Percentiles rank a stretch among this genome's conserved stretches.
phyloP scores from a whole-genome alignment of 495 filamentous ascomycete genomes.

The Penicillium pulvis region DNA sequence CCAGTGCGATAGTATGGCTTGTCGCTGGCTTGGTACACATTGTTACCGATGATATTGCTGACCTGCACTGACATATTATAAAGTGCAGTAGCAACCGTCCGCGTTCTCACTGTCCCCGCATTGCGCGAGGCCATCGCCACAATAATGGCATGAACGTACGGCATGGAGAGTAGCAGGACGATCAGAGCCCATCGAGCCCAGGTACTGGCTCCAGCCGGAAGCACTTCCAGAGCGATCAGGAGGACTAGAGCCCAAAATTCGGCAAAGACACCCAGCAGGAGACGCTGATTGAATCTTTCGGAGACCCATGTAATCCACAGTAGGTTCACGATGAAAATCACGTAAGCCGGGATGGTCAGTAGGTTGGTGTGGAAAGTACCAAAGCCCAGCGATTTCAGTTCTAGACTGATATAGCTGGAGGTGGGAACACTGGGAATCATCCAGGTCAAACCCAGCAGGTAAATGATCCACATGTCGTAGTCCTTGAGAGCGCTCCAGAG shows the following conservation, averaged over 20 bases:
- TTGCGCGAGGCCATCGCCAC: constrained; percentile 69
- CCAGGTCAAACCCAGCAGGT: constrained; percentile 51
- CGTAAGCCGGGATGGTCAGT: constrained; percentile 64
- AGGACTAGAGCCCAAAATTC: constrained; percentile 60
- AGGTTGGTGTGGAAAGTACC: constrained; percentile 66
- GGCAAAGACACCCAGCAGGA: constrained; percentile 51
- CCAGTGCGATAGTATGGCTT: constrained; percentile 67
- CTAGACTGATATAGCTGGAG: constrained; percentile 59
- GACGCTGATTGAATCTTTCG: constrained; percentile 53
- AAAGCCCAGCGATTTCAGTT: constrained; percentile 60
- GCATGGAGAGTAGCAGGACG: constrained; percentile 56
- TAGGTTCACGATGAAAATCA: constrained; percentile 48
- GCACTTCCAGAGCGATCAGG: constrained; percentile 52
- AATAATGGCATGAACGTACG: constrained; percentile 67
- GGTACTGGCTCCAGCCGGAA: constrained; percentile 34
- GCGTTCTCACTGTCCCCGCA: constrained; percentile 66
- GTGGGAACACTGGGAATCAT: constrained; percentile 51
- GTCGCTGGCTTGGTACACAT: constrained; percentile 67
- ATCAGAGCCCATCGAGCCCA: constrained; percentile 58
- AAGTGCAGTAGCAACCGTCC: constrained; percentile 61
- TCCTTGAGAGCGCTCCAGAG: constrained; percentile 54
- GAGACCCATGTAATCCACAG: constrained; percentile 55
- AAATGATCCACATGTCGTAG: constrained; percentile 56
- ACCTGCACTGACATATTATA: constrained; percentile 80
- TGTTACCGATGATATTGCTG: constrained; percentile 61